Evolutionary conservation across 305 asterid species (phyloP), one percentile per base, ranked within the genome.

Genomic region (Lippia alba): DNA sequence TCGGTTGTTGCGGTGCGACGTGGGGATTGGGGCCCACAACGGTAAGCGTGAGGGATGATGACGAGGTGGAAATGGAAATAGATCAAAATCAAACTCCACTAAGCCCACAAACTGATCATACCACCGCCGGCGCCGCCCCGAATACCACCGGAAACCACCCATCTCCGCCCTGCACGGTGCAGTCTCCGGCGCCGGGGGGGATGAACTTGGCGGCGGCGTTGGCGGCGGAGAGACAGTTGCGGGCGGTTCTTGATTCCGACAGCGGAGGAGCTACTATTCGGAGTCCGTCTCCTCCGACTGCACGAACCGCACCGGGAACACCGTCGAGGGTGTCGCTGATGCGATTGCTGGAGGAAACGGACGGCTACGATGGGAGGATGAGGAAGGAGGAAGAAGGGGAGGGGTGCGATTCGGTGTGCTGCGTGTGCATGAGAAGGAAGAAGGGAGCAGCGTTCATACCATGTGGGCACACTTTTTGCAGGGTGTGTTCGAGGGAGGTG

Each of bases 361-460:
- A 85, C 73, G 87, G 83, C 33, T 61, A 70, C 6, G 90, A 83
- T 71, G 83, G 74, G 2, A 84, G 61, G 69, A 56, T 33, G 86
- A 75, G 15, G 82, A 73, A 53, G 2, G 83, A 59, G 62, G 81
- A 11, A 5, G 77, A 46, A 0, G 73, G 54, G 7, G 70, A 15
- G 8, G 86, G 84, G 6, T 53, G 80, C 15, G 96, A 88, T 82
- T 67, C 72, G n/a, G 57, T 82, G 89, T 88, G 98, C 78, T 92
- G 98, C 87, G 96, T 90, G 88, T 92, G 96, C 87, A 84, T 92
- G 96, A 91, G 85, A 77, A 88, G 96, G 81, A 88, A 82, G 55
- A 90, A 83, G 45, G 96, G 89, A 0, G 96, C 96, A 41, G 96
- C 98, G 2, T 87, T 90, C 79, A 90, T 92, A 66, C 96, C 98